Conservation (phyloP, 1,284 basidiomycete genomes). For the Marasmius sp. region DNA sequence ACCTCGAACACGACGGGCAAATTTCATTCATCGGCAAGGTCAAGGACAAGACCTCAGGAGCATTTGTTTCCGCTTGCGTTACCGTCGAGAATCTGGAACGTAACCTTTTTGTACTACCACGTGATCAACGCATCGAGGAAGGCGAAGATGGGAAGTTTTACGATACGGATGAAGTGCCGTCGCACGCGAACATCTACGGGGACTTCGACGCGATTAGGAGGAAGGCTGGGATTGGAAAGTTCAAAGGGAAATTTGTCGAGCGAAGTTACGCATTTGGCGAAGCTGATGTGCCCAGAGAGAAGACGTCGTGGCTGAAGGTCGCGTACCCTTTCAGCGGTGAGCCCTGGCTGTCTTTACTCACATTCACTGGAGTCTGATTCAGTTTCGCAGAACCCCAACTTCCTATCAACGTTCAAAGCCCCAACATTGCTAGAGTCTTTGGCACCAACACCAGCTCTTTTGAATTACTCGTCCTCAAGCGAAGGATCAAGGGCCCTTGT, state of each 20-base stretch:
- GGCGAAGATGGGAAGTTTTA: conserved; percentile 55
- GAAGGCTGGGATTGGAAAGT: conserved; percentile 75
- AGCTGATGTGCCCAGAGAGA: conserved; percentile 77
- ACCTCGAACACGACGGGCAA: conserved; percentile 79
- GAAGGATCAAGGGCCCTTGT: conserved; percentile 98
- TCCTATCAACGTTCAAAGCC: conserved; percentile 72
- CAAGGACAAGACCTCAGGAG: conserved; percentile 65
- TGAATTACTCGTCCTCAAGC: conserved; percentile 92
- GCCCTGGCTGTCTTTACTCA: conserved; percentile 18
- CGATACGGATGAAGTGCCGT: conserved; percentile 78
- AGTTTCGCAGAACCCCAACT: conserved; percentile 52
- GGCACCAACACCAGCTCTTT: conserved; percentile 95
- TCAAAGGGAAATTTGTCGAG: conserved; percentile 82
- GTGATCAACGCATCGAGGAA: conserved; percentile 64
- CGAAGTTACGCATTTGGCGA: conserved; percentile 95
- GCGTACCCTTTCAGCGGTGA: conserved; percentile 82
- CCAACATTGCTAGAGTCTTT: conserved; percentile 86
- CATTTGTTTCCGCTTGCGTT: conserved; percentile 88
- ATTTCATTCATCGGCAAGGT: conserved; percentile 89
- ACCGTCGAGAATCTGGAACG: conserved; percentile 86
- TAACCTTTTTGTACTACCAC: conserved; percentile 92
- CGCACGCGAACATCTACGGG: conserved; percentile 69
- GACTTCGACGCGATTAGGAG: conserved; percentile 85
- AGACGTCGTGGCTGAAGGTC: conserved; percentile 91
- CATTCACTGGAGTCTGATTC: neutral